Evolutionary conservation across 2,329 filamentous ascomycete species (phyloP), one percentile per base, ranked within the genome.

Genomic region (Leptographium flavum): DNA sequence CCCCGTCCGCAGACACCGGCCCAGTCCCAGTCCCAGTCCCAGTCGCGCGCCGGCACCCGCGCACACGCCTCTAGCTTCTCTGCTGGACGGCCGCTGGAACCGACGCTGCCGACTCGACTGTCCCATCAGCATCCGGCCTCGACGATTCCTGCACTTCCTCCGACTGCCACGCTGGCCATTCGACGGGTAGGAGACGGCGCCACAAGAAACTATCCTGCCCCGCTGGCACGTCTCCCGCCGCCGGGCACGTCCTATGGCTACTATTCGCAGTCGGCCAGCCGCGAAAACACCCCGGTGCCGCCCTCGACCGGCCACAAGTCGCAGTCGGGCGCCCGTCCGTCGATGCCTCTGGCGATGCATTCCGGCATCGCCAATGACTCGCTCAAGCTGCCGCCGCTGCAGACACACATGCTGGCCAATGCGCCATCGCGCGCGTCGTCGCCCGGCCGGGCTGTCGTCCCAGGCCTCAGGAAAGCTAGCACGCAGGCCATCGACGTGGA

Each of bases 311-410:
- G 27, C 27, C 27, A 28, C 3, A 28, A 1, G 41, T 43, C 4
- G 44, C 48, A n/a, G 42, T 50, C 39, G 42, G 31, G 1, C 19
- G 32, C 1, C 21, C 45, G 8, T 37, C 45, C 1, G 46, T 60
- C 14, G 56, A 62, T 1, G 56, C 55, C 11, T 53, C 57, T 3
- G 3, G 43, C 48, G 23, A 19, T 50, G 9, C 42, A 17, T 15
- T 31, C 45, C 7, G 41, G 36, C 5, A 47, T 48, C 9, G 31
- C 42, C 49, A 70, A 75, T 47, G 69, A 74, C 50, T 73, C 71
- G 7, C 62, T 76, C 10, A 65, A 68, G 27, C 58, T 77, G 17
- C 71, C 73, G 0, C 73, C 73, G 1, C 56, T 77, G 31, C 69
- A 74, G 54, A 75, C 63, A 53, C 58, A 61, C 28, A 42, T 46